Conservation (phyloP, 345 rosid genomes). For the Carallia pectinifolia region DNA sequence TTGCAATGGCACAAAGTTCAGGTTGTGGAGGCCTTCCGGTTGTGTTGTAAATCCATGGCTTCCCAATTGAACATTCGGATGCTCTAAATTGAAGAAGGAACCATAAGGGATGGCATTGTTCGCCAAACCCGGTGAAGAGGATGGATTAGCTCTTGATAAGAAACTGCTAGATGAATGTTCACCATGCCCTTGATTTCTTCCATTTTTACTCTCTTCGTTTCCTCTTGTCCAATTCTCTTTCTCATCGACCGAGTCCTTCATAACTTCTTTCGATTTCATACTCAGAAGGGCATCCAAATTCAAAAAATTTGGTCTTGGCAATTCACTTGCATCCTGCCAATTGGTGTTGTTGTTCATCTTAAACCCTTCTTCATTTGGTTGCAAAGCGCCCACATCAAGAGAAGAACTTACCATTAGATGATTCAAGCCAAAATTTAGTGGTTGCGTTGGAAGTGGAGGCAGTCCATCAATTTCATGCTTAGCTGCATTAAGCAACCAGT, state of each 20-base stretch:
- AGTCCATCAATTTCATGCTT: conserved; percentile 74
- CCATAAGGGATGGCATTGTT: conserved; percentile 33
- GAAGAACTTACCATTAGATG: conserved; percentile 17
- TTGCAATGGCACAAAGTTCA: conserved; percentile 50
- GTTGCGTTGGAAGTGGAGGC: conserved; percentile 64
- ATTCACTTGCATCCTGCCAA: conserved; percentile 33
- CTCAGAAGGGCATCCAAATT: conserved; percentile 26
- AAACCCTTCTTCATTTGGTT: conserved; percentile 22
- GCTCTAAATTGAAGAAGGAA: conserved; percentile 44
- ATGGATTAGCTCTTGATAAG: conserved; percentile 14
- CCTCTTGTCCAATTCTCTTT: conserved; percentile 34
- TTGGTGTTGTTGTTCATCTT: conserved; percentile 22
- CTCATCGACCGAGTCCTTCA: conserved; percentile 26
- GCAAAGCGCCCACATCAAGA: conserved; percentile 31
- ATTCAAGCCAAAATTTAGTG: conserved; percentile 36
- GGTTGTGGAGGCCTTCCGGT: conserved; percentile 32
- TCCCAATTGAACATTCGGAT: conserved; percentile 37
- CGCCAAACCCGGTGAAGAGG: conserved; percentile 18
- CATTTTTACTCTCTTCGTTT: conserved; percentile 16
- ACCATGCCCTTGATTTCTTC: conserved; percentile 15
- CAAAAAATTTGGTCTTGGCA: conserved; percentile 31
- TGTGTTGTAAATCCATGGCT: conserved; percentile 35
- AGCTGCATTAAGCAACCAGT: conserved; percentile 72
- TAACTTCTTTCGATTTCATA: conserved; percentile 35
- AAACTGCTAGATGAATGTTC: conserved; percentile 22